Evolutionary conservation across 495 filamentous ascomycete genomes (phyloP), one percentile per base, ranked within the genome.

Genomic region (Hypoxylon fragiforme): DNA sequence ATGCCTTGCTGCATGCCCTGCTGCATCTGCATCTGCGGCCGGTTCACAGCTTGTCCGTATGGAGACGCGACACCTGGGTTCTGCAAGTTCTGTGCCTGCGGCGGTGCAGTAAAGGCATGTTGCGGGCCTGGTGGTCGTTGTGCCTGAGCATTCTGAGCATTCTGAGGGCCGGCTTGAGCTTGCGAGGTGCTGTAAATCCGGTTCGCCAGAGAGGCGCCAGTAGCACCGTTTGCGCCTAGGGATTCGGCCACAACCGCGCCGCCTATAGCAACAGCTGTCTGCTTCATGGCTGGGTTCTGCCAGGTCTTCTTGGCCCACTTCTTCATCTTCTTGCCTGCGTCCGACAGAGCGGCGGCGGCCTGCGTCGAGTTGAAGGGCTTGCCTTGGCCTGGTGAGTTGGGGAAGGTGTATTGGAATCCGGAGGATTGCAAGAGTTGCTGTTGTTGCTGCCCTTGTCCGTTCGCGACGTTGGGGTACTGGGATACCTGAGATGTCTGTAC

Each of bases 251-350:
- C 40, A 12, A 65, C 31, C n/a, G 62, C 65, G 5, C 65, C 65
- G 1, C 54, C 43, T 24, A 63, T 16, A 7, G 36, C 58, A 21
- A 30, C 62, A 5, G 62, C 50, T 0, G 57, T 51, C 19, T 67
- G 65, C 20, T 67, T 67, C 16, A 67, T 11, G 3, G 57, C 50
- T 7, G 65, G 62, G 42, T 52, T 67, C n/a, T 65, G 44, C 54
- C 44, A 57, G 6, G 53, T 47, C 30, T 65, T 62, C 22, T 55
- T 65, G 8, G 58, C 65, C 62, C 57, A 67, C 48, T 67, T 65
- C 51, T 67, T 67, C 58, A 67, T 56, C 18, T 58, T 59, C 32
- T 67, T 67, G 14, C 62, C 55, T 45, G 58, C 62, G 15, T 53
- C 65, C 0, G 57, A 40, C 19, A 67, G 32, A 16, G 55, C 64